These are phyloP conservation scores for Calophaca sinica DNA, from an alignment of 306 rosid genomes.

Conservation along the genomic window DNA sequence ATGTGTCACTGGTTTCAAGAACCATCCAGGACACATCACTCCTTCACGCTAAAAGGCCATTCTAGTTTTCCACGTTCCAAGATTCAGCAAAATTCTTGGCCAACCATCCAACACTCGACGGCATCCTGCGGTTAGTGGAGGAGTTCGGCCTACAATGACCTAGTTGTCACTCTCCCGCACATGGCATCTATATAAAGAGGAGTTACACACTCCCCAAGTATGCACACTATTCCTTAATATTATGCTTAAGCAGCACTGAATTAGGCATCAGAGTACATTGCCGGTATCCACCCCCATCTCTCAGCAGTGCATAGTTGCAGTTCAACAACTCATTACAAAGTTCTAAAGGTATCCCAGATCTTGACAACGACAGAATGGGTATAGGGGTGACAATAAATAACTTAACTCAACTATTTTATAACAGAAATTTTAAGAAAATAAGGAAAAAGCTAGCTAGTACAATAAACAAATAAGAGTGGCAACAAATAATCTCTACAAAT, in stretches of 20 bases:
- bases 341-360: not conserved
- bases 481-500: not conserved
- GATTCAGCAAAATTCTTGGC: not conserved
- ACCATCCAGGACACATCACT: too few relatives aligned
- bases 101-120: not conserved
- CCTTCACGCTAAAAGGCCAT: too few relatives aligned
- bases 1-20: not conserved
- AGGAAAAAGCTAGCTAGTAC: not conserved
- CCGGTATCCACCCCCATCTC: not conserved
- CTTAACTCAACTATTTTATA: not conserved
- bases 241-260: not conserved
- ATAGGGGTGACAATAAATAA: not conserved
- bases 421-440: not conserved
- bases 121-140: not conserved
- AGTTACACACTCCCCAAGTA: not conserved
- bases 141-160: not conserved
- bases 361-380: not conserved
- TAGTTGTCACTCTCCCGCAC: not conserved
- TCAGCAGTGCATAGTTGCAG: not conserved
- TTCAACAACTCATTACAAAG: not conserved
- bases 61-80: not conserved
- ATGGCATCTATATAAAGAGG: not conserved
- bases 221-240: not conserved
- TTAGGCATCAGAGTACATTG: not conserved
- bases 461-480: conserved; percentile 22